Base-by-base conservation (phyloP, 163 green algal genomes). In the Scenedesmus sp. region DNA sequence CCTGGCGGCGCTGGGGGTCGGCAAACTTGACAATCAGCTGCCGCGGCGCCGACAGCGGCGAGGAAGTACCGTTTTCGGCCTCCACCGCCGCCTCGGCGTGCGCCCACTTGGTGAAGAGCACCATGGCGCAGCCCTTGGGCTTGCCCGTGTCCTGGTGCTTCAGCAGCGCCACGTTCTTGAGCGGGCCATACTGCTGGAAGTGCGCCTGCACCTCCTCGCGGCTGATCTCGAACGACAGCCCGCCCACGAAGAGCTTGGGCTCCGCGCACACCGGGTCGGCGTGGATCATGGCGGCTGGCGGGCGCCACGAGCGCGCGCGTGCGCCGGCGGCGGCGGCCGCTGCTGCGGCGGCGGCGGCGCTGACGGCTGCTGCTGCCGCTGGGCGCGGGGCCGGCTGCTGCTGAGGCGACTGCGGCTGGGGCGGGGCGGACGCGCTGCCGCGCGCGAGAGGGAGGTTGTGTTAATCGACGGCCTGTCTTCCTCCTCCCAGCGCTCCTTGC, bases 11-110 rank as follows among this genome's bases (percentile, higher is more conserved):
- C 63, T 81, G 90, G 14, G 91, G 93, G 80, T 96, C 93, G 24
- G 92, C 91, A 82, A 97, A 94, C 78, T 93, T 89, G 42, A 96
- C 91, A 28, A 95, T 89, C 60, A 96, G 87, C 87, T 86, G 70
- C 79, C 83, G 63, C 80, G 88, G 31, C 87, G 85, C 34, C 94
- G 83, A 63, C 50, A 81, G 24, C 18, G 33, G 42, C 51, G 83
- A 87, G 11, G 73, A 86, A 56, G 85, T 91, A 63, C 91, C 92
- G 77, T 97, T 91, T 64, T 93, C 81, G 18, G 75, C 39, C 24
- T 91, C 80, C 62, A 92, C 84, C 17, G 93, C 93, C 22, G 86
- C 76, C 70, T 97, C 93, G 11, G 93, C 93, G 45, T 91, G 69
- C 2, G 83, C 66, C 88, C 89, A 96, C 31, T 84, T 87, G 14